These are phyloP conservation scores for Anthoceros angustus DNA, from an alignment of 225 moss, liverwort and hornwort genomes.

Conservation along the genomic window DNA sequence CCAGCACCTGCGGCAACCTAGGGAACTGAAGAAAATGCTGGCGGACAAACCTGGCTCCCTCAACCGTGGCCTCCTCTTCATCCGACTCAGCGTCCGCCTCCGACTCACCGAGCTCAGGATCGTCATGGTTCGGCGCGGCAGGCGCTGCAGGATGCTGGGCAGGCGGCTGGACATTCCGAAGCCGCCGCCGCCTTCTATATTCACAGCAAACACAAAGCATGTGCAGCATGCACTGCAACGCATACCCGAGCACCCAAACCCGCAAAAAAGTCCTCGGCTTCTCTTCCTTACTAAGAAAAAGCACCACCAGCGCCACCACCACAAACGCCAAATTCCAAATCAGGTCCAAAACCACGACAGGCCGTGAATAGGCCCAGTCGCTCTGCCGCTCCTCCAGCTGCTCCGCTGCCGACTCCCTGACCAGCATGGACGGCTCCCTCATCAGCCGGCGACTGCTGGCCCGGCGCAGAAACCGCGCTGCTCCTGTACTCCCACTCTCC, in stretches of 20 bases:
- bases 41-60: slow-evolving; percentile 32
- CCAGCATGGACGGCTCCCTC: slow-evolving; percentile 97
- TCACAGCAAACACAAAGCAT: slow-evolving; percentile 98
- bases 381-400: slow-evolving; percentile 98
- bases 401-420: slow-evolving; percentile 94
- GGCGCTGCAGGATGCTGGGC: slow-evolving; percentile 13
- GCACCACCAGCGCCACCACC: slow-evolving; percentile 51
- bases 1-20: too few species aligned
- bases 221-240: slow-evolving; percentile 81
- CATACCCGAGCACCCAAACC: slow-evolving; percentile 79
- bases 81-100: slow-evolving; percentile 48
- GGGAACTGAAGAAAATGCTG: neutral
- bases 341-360: slow-evolving; percentile 91
- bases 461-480: slow-evolving; percentile 82
- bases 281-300: slow-evolving; percentile 53
- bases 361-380: slow-evolving; percentile 96
- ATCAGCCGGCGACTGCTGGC: slow-evolving; percentile 90
- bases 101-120: slow-evolving; percentile 39
- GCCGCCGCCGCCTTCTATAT: slow-evolving; percentile 55
- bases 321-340: slow-evolving; percentile 98
- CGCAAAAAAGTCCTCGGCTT: slow-evolving; percentile 48
- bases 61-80: slow-evolving; percentile 40
- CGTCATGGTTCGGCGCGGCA: slow-evolving; percentile 16
- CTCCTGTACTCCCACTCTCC: slow-evolving; percentile 65
- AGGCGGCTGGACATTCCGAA: slow-evolving; percentile 19